These are phyloP conservation scores for Gleditsia sinensis DNA, from an alignment of 306 rosid genomes.

Conservation along the genomic window DNA sequence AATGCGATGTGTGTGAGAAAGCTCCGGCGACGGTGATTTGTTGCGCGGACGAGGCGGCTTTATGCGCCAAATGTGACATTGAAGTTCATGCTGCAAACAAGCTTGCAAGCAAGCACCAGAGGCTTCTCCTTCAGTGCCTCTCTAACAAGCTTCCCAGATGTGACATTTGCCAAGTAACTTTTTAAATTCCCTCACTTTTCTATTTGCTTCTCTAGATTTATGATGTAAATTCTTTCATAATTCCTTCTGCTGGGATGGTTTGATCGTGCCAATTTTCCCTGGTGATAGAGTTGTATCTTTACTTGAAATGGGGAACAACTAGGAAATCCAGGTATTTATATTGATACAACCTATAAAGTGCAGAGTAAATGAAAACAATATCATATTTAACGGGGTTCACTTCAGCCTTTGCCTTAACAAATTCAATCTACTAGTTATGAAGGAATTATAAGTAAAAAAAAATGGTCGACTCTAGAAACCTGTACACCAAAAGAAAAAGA, in stretches of 20 bases:
- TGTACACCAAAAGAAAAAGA: neutral
- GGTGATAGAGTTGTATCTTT: neutral
- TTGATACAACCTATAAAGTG: neutral
- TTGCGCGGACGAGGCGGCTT: slow-evolving; percentile 97
- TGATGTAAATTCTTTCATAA: neutral
- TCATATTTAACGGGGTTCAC: neutral
- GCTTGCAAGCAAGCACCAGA: slow-evolving; percentile 96
- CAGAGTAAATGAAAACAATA: neutral
- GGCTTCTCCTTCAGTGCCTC: slow-evolving; percentile 82
- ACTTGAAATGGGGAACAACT: neutral
- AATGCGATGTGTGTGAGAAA: slow-evolving; percentile 98
- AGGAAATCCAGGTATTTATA: neutral
- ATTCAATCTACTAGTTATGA: neutral
- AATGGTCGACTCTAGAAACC: neutral
- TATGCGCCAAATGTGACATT: slow-evolving; percentile 86
- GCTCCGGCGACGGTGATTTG: slow-evolving; percentile 93
- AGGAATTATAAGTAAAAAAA: neutral
- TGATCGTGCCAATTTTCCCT: neutral
- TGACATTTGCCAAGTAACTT: slow-evolving; percentile 86
- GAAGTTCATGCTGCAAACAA: slow-evolving; percentile 98
- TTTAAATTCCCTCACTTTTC: neutral
- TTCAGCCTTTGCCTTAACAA: neutral
- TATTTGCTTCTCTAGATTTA: neutral
- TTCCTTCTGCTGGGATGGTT: neutral
- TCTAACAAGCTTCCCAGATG: slow-evolving; percentile 91